Conservation (phyloP, 345 rosid genomes). For the Eucalyptus regnans region DNA sequence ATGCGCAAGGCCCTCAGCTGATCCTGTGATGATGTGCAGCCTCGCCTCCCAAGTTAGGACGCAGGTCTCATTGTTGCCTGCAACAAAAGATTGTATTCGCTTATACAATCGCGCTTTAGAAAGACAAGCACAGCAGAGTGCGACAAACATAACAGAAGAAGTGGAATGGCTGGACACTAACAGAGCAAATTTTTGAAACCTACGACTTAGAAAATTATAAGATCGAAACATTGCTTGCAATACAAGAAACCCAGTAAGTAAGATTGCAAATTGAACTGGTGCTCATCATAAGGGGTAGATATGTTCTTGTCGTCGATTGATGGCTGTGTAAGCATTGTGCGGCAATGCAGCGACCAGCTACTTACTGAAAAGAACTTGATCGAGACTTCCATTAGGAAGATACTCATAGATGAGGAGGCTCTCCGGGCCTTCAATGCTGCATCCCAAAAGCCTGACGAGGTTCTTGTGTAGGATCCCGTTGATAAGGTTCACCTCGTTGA, state of each 20-base stretch:
- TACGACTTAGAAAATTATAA: neutral
- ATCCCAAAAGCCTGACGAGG: conserved; percentile 66
- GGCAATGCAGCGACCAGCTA: neutral
- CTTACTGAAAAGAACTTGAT: conserved; percentile 62
- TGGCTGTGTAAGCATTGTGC: neutral
- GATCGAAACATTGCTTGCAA: too few species aligned
- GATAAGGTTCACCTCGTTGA: conserved; percentile 65
- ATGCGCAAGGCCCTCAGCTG: conserved; percentile 65
- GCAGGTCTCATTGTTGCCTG: conserved; percentile 31
- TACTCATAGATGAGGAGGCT: conserved; percentile 79
- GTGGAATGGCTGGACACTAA: neutral
- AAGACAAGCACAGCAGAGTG: neutral
- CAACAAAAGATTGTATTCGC: neutral
- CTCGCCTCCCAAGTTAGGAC: conserved; percentile 58
- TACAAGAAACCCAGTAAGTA: neutral
- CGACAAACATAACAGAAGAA: neutral
- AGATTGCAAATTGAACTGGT: too few species aligned
- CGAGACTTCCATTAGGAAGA: conserved; percentile 64
- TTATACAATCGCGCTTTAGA: neutral
- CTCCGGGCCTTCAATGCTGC: conserved; percentile 82
- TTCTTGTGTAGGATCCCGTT: conserved; percentile 54
- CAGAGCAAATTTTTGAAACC: neutral
- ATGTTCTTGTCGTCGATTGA: neutral
- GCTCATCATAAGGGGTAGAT: neutral
- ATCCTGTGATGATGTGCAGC: conserved; percentile 41